Percentiles rank a stretch among this genome's conserved stretches.
Evolutionary conservation across 805 yeast genomes (phyloP).

Genomic region (Clavispora asparagi): DNA sequence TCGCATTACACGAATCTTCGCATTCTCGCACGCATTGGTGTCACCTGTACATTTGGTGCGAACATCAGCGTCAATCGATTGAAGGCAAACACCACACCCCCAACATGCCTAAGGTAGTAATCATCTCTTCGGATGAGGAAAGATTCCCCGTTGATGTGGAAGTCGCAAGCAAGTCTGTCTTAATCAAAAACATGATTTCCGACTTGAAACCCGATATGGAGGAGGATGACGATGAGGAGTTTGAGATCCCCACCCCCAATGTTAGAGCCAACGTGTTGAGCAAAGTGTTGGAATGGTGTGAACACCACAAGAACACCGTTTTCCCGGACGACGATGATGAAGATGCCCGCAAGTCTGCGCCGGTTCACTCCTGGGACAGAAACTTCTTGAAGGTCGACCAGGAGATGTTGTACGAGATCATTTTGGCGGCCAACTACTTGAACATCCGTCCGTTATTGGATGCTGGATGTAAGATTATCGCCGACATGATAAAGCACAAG

Average conservation of each 20-base stretch:
- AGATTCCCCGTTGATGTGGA: slow-evolving; percentile 68
- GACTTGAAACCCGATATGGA: slow-evolving; percentile 62
- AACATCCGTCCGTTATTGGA: slow-evolving; percentile 71
- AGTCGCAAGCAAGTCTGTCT: slow-evolving; percentile 81
- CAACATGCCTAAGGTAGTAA: slow-evolving; percentile 39
- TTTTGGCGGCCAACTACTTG: slow-evolving; percentile 74
- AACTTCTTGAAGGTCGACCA: slow-evolving; percentile 91
- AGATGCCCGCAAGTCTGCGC: slow-evolving; percentile 81
- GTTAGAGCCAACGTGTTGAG: slow-evolving; percentile 82
- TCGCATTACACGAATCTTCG: neutral
- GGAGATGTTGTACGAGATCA: slow-evolving; percentile 78
- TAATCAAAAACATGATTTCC: slow-evolving; percentile 81
- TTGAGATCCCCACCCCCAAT: slow-evolving; percentile 84
- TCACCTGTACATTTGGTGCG: neutral
- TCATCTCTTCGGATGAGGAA: slow-evolving; percentile 80
- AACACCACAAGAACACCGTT: slow-evolving; percentile 78
- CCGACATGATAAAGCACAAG: slow-evolving; percentile 78
- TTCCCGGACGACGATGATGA: slow-evolving; percentile 79
- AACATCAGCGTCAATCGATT: neutral
- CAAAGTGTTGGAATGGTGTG: slow-evolving; percentile 95
- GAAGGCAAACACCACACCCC: neutral
- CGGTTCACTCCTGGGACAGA: slow-evolving; percentile 94
- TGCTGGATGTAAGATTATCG: slow-evolving; percentile 77
- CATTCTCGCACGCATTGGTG: neutral
- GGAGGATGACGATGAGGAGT: slow-evolving; percentile 48